Evolutionary conservation across 2,329 filamentous ascomycete species (phyloP).

Genomic region (Verticillium tricorpus): DNA sequence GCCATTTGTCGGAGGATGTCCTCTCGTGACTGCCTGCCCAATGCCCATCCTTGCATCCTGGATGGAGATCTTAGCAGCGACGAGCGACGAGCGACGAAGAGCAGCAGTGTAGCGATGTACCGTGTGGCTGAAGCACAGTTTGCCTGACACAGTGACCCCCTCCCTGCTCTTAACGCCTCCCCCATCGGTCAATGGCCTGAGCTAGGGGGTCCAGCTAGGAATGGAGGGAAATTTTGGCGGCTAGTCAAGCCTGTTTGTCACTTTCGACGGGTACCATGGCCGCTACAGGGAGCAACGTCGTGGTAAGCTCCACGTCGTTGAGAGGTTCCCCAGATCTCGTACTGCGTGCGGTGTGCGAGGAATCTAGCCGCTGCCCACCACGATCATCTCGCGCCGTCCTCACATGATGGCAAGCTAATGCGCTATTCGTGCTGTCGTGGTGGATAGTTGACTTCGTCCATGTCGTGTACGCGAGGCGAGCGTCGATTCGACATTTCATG

Average conservation of each 20-base stretch:
- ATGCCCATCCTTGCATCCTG: neutral
- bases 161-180: neutral
- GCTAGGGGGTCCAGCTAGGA: neutral
- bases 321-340: neutral
- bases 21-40: neutral
- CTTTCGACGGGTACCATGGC: neutral
- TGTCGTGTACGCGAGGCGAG: neutral
- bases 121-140: neutral
- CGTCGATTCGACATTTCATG: neutral
- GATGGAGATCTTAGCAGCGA: neutral
- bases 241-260: neutral
- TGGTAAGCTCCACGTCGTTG: neutral
- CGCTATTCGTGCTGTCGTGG: conserved; percentile 4
- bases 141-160: neutral
- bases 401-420: conserved; percentile 14
- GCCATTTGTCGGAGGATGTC: neutral
- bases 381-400: neutral
- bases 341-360: neutral
- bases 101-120: neutral
- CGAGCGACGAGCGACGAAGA: too few species aligned
- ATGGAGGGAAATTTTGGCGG: neutral
- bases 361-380: neutral
- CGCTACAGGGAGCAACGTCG: neutral
- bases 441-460: neutral
- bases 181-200: neutral